phyloP scores from a whole-genome alignment of 2,329 filamentous ascomycete species.

The Fusarium foetens region DNA sequence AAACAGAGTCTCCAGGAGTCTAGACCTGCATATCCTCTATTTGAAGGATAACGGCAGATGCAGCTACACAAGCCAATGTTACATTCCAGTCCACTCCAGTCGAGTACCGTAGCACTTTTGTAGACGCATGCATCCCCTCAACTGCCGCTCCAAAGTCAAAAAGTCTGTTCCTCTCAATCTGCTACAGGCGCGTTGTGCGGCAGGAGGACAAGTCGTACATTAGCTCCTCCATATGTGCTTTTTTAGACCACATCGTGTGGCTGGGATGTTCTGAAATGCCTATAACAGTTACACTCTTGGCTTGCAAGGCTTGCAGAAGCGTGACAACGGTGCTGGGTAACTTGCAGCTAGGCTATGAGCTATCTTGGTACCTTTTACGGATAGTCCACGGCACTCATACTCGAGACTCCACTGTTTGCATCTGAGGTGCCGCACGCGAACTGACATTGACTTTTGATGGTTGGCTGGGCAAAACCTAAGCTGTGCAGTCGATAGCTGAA shows the following conservation, averaged over 20 bases:
- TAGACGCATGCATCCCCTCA: slow-evolving; percentile 9
- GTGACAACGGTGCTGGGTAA: slow-evolving; percentile 11
- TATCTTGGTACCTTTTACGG: background rate
- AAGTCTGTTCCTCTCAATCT: background rate
- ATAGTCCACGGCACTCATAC: background rate
- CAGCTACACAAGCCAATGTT: background rate
- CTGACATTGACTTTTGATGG: slow-evolving; percentile 11
- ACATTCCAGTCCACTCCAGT: slow-evolving; percentile 8
- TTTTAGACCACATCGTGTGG: background rate
- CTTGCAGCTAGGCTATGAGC: background rate
- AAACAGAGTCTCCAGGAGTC: slow-evolving; percentile 13
- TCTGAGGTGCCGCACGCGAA: background rate
- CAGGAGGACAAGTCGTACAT: background rate
- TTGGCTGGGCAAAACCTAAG: background rate
- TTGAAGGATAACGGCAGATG: slow-evolving; percentile 32
- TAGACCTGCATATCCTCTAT: slow-evolving; percentile 9
- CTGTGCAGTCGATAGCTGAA: background rate
- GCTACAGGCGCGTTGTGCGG: slow-evolving; percentile 13
- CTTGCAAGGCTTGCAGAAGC: slow-evolving; percentile 27
- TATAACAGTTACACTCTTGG: background rate
- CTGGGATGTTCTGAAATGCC: background rate
- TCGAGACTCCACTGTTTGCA: background rate
- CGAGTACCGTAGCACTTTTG: slow-evolving; percentile 13
- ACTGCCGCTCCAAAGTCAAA: slow-evolving; percentile 12
- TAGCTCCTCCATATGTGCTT: slow-evolving; percentile 4